phyloP scores from a whole-genome alignment of 2,329 filamentous ascomycete genomes.

The Fusarium dlaminii region DNA sequence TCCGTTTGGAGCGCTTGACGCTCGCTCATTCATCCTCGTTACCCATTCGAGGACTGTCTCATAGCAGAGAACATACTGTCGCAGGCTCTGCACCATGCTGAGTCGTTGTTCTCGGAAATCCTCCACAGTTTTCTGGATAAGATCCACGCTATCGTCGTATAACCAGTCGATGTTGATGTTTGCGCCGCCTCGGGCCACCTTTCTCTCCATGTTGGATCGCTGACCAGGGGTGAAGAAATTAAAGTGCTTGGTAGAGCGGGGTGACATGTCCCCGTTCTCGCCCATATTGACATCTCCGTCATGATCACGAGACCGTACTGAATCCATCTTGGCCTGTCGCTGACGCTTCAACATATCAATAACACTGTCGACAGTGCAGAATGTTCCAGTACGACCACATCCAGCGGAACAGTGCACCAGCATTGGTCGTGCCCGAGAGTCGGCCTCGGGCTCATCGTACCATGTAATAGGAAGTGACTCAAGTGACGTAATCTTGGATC shows the following conservation, averaged over 20 bases:
- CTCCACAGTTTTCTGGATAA: slow-evolving; percentile 87
- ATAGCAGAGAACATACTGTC: slow-evolving; percentile 96
- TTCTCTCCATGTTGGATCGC: slow-evolving; percentile 26
- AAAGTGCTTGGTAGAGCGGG: slow-evolving; percentile 37
- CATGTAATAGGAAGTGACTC: slow-evolving; percentile 54
- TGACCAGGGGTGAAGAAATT: slow-evolving; percentile 34
- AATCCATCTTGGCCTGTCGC: slow-evolving; percentile 52
- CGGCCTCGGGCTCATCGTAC: slow-evolving; percentile 68
- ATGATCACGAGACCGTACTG: slow-evolving; percentile 29
- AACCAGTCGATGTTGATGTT: slow-evolving; percentile 70
- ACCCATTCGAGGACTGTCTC: slow-evolving; percentile 94
- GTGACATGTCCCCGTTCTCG: slow-evolving; percentile 44
- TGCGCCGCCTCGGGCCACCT: slow-evolving; percentile 9
- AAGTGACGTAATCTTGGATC: slow-evolving; percentile 41
- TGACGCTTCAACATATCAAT: slow-evolving; percentile 97
- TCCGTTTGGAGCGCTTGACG: slow-evolving; percentile 25
- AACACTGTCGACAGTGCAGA: slow-evolving; percentile 95
- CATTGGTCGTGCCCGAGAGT: slow-evolving; percentile 70
- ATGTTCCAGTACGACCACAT: slow-evolving; percentile 94
- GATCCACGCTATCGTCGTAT: slow-evolving; percentile 74
- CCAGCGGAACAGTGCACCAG: slow-evolving; percentile 96
- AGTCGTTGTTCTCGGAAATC: slow-evolving; percentile 89
- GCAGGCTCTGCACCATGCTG: slow-evolving; percentile 95
- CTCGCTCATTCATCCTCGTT: slow-evolving; percentile 55
- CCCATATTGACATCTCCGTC: slow-evolving; percentile 62